Evolutionary conservation across 305 asterid genomes (phyloP).

Genomic region (Andrographis paniculata): DNA sequence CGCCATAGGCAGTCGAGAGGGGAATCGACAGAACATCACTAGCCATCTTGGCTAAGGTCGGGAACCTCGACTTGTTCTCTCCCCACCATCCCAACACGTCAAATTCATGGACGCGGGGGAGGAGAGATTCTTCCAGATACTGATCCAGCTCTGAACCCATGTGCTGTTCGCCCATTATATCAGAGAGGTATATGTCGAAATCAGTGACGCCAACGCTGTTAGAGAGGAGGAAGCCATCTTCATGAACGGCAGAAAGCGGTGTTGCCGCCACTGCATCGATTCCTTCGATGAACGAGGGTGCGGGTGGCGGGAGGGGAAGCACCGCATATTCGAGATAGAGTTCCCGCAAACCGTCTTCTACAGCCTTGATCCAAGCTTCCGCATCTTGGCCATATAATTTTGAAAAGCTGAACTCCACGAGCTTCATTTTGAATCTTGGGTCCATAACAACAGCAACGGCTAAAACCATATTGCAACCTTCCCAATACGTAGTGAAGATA

Average conservation of each 20-base stretch:
- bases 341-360: constrained; percentile 48
- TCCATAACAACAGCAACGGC: constrained; percentile 85
- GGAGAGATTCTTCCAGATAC: constrained; percentile 50
- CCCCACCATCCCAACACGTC: constrained; percentile 92
- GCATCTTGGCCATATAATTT: constrained; percentile 50
- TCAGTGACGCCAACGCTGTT: too few relatives aligned
- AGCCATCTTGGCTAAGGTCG: constrained; percentile 65
- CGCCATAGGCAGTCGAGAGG: constrained; percentile 39
- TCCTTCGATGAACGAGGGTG: constrained; percentile 37
- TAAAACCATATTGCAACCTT: constrained; percentile 50
- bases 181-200: constrained; percentile 50
- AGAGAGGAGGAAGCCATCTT: constrained; percentile 32
- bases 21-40: constrained; percentile 68
- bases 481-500: constrained; percentile 57
- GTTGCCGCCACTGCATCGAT: constrained; percentile 28
- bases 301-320: constrained; percentile 39
- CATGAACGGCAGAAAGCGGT: constrained; percentile 29
- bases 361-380: constrained; percentile 34
- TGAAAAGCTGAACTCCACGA: constrained; percentile 50
- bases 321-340: constrained; percentile 47
- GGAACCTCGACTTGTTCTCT: constrained; percentile 37
- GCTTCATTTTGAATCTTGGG: constrained; percentile 79
- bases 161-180: constrained; percentile 23
- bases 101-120: constrained; percentile 63
- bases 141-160: constrained; percentile 46